Base-by-base conservation (phyloP, 1,139 yeast species). In the Eremothecium gossypii region DNA sequence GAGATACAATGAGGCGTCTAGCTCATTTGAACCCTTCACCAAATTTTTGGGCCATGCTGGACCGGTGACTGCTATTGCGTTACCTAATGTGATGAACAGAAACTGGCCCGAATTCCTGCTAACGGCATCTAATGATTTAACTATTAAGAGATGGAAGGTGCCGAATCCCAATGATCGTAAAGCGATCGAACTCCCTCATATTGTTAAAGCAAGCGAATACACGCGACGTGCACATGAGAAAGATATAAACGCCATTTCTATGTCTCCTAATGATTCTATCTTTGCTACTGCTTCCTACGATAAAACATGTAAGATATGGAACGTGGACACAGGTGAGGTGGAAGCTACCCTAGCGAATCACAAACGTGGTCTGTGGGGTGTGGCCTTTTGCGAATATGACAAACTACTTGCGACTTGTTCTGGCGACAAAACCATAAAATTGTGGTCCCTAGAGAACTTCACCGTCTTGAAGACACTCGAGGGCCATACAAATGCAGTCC, bases 271-370 rank as follows among this genome's bases (percentile, higher is more conserved):
- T 56, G 94, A 91, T 63, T 83, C 81, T 50, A 70, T 72, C 47
- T 79, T 91, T 57, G 97, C 96, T 1, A 83, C 96, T 4, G 97
- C 96, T 1, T 84, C 96, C n/a, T 95, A 84, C 61, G 99, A 91
- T 61, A 84, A 89, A 55, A 73, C 89, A 3, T 93, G 83, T 48
- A 91, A 93, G 61, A 67, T 91, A 4, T 93, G 97, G 97, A 80
- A 83, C 55, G 58, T 77, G 30, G 82, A 77, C 34, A 67, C 76
- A 10, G 97, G 98, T 42, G 96, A 91, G 62, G 76, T 83, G 3
- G 67, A 83, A 11, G 96, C 95, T 6, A 73, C 91, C 4, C 68
- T 93, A 48, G 76, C 79, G 48, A 96, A 96, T 17, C 98, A 93
- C 62, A 82, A 80, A 61, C 76, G 98, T 57, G 97, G 98, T 10